Evolutionary conservation across 352 stramenopile genomes (phyloP).

Genomic region (Phytopythium cucurbitacearum): DNA sequence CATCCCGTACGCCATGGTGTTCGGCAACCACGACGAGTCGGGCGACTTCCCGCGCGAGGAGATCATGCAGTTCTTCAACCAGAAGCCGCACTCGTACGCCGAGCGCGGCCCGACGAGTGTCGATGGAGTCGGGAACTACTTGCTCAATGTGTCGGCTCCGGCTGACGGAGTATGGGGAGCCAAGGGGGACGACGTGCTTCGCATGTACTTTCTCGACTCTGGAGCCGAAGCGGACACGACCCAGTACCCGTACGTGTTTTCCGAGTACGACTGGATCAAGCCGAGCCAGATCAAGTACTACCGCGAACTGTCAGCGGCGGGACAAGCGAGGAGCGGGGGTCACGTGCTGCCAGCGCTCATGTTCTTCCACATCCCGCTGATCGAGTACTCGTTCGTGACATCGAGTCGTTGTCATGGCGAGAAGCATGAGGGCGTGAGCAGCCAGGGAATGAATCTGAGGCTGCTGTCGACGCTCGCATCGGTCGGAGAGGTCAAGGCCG

Average conservation of each 20-base stretch:
- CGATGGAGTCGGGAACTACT: conserved; percentile 53
- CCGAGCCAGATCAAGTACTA: conserved; percentile 47
- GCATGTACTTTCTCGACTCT: conserved; percentile 67
- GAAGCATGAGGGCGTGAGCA: conserved; percentile 32
- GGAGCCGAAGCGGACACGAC: conserved; percentile 17
- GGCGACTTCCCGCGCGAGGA: conserved; percentile 26
- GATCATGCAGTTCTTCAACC: conserved; percentile 28
- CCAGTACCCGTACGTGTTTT: conserved; percentile 27
- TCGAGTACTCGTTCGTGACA: conserved; percentile 30
- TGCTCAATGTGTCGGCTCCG: conserved; percentile 37
- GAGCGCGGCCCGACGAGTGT: conserved; percentile 25
- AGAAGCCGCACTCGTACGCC: conserved; percentile 38
- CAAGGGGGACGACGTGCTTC: conserved; percentile 26
- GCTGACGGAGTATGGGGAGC: conserved; percentile 22
- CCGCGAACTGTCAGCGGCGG: conserved; percentile 19
- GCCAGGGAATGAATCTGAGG: conserved; percentile 33
- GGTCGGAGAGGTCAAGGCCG: conserved; percentile 54
- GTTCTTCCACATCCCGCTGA: conserved; percentile 67
- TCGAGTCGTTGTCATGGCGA: conserved; percentile 18
- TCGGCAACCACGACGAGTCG: conserved; percentile 63
- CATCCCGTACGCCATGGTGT: conserved; percentile 52
- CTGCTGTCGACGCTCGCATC: conserved; percentile 39
- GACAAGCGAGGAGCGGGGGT: conserved; percentile 6
- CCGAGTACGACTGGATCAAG: conserved; percentile 53
- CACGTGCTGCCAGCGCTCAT: conserved; percentile 38